phyloP scores from a whole-genome alignment of 2,329 filamentous ascomycete genomes.

The Diaporthe citri region DNA sequence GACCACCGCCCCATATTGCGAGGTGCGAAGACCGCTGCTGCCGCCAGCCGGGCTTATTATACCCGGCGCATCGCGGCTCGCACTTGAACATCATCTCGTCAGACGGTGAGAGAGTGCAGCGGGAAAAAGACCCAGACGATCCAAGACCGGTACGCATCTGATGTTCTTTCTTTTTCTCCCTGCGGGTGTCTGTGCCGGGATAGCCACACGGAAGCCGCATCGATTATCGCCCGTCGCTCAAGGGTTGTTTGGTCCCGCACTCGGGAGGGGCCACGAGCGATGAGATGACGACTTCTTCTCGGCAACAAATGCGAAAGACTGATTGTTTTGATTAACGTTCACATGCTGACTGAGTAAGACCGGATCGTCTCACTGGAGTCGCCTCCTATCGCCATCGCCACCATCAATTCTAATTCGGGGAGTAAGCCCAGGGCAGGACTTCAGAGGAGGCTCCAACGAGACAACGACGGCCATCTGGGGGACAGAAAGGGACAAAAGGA shows the following conservation, averaged over 20 bases:
- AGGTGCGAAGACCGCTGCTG: slow-evolving; percentile 23
- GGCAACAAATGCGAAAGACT: neutral
- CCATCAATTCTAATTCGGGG: neutral
- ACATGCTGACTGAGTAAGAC: slow-evolving; percentile 24
- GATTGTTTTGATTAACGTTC: slow-evolving; percentile 23
- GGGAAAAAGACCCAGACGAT: slow-evolving; percentile 15
- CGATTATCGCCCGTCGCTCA: neutral
- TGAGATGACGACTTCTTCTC: neutral
- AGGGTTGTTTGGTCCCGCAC: neutral
- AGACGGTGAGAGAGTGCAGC: slow-evolving; percentile 27
- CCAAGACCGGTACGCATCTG: slow-evolving; percentile 15
- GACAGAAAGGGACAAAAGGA: neutral
- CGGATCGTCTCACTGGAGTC: slow-evolving; percentile 31
- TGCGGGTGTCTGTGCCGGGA: neutral
- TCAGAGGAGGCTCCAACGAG: slow-evolving; percentile 11
- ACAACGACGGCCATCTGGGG: neutral
- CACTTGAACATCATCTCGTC: slow-evolving; percentile 22
- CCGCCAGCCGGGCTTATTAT: slow-evolving; percentile 22
- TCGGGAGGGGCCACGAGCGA: neutral
- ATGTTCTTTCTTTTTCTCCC: neutral
- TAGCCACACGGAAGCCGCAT: neutral
- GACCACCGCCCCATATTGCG: slow-evolving; percentile 24
- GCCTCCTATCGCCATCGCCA: neutral
- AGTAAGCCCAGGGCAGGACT: neutral
- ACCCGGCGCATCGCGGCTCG: slow-evolving; percentile 27